These are phyloP conservation scores for Boletus sp. DNA, from an alignment of 768 basidiomycete genomes.

Conservation along the genomic window DNA sequence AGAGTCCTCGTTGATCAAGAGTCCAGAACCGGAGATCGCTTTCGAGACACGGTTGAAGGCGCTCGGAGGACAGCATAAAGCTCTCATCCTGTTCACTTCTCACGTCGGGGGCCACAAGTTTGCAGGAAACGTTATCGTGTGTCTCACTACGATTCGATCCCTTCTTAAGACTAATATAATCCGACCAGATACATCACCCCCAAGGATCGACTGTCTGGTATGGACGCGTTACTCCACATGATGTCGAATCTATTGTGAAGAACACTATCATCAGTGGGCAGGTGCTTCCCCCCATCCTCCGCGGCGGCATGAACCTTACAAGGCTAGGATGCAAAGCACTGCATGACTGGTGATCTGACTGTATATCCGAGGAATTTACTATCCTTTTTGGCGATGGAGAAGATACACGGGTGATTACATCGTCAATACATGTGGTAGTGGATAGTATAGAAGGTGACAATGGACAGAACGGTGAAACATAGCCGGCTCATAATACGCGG, in stretches of 20 bases:
- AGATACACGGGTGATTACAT: slow-evolving; percentile 22
- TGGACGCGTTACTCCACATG: slow-evolving; percentile 87
- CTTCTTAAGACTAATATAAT: not conserved
- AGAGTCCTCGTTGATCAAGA: slow-evolving; percentile 17
- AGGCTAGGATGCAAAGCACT: slow-evolving; percentile 64
- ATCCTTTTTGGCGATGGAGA: not conserved
- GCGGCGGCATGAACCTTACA: slow-evolving; percentile 80
- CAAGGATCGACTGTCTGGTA: slow-evolving; percentile 89
- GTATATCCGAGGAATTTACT: not conserved
- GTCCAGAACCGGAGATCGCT: slow-evolving; percentile 48
- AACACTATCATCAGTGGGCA: slow-evolving; percentile 85
- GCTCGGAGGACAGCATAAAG: slow-evolving; percentile 57
- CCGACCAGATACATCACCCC: slow-evolving; percentile 75
- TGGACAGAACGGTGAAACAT: slow-evolving; percentile 4
- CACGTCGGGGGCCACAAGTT: slow-evolving; percentile 95
- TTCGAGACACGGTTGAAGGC: slow-evolving; percentile 45
- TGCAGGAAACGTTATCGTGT: slow-evolving; percentile 85
- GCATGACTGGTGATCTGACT: slow-evolving; percentile 61
- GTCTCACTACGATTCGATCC: slow-evolving; percentile 31
- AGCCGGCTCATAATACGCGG: slow-evolving; percentile 5
- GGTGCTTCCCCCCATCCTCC: slow-evolving; percentile 79
- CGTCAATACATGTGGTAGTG: slow-evolving; percentile 25
- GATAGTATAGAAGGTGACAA: slow-evolving; percentile 20
- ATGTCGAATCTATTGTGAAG: slow-evolving; percentile 80
- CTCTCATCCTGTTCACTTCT: slow-evolving; percentile 80